Evolutionary conservation across 306 rosid species (phyloP), one percentile per base, ranked within the genome.

Genomic region (Luffa acutangula): DNA sequence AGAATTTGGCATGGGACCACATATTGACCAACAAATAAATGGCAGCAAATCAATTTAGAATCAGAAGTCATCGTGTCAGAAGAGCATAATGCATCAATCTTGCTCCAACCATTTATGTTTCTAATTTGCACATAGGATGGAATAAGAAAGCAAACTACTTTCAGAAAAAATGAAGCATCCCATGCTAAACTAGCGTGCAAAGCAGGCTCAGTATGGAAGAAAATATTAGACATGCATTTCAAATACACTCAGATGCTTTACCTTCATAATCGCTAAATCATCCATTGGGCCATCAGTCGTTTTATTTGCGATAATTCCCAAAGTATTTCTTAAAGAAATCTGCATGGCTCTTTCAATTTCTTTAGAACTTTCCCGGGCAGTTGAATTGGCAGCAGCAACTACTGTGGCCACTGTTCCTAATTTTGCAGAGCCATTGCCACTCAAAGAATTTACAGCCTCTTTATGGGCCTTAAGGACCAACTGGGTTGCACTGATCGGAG

Each of bases 271-370:
- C 41, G 99, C 79, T 81, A 96, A 80, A 89, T 96, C 93, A 82
- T 96, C 99, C 99, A 96, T 87, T 49, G 98, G 97, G 77, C 96
- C 98, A 81, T 96, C 99, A 25, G 63, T 85, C 67, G 79, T 49
- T 87, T 82, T 93, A 84, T 88, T 90, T 58, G 88, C 74, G 86
- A 91, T 86, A 88, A 96, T 84, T 79, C 96, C 99, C 31, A 96
- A 90, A 83, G 99, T 91, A 88, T 89, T 90, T 83, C 97, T 90
- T 81, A 93, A 85, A 43, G 99, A 93, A 83, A 96, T 93, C 79
- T 96, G 99, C 99, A 96, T 96, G 57, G 99, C 99, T 77, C 90
- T 89, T 91, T 96, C 98, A 43, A 96, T 84, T 83, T 96, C 99
- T 87, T 90, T 96, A 17, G 98, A 96, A 77, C 96, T 90, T 85